Percentiles rank a stretch among this genome's conserved stretches.
phyloP scores from a whole-genome alignment of 768 basidiomycete species.

The Rhizopogon rudus region DNA sequence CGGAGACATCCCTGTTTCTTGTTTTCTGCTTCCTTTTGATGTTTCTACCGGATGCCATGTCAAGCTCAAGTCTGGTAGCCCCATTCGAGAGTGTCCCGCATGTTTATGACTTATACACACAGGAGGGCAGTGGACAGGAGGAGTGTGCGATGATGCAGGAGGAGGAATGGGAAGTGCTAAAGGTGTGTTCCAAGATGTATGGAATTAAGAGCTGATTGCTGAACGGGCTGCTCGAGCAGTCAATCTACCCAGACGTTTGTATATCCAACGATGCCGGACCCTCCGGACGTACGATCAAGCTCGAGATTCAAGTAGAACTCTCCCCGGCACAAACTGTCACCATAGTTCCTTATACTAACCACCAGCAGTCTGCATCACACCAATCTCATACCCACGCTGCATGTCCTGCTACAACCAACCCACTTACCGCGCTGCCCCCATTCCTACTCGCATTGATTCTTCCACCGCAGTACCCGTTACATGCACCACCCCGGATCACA shows the following conservation, averaged over 20 bases:
- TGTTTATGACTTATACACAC: not conserved
- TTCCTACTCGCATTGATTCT: conserved; percentile 52
- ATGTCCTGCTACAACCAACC: conserved; percentile 1
- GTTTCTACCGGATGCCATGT: not conserved
- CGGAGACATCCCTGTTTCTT: too few relatives aligned
- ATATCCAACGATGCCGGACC: conserved; percentile 37
- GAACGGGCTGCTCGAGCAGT: conserved; percentile 31
- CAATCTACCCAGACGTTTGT: conserved; percentile 72
- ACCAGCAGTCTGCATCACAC: not conserved
- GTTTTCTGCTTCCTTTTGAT: not conserved
- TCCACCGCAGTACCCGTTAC: conserved; percentile 51
- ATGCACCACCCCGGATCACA: conserved; percentile 46
- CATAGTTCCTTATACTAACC: conserved; percentile 20
- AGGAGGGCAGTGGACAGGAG: not conserved
- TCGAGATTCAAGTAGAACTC: conserved; percentile 66
- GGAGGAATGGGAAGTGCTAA: conserved; percentile 61
- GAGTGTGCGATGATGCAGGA: conserved; percentile 23
- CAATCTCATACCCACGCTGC: conserved; percentile 2
- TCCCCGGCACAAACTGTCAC: conserved; percentile 34
- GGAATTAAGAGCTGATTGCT: not conserved
- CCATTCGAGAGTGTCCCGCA: not conserved
- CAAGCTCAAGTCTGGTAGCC: not conserved
- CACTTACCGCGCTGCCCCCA: conserved; percentile 57
- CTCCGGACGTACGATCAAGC: conserved; percentile 37
- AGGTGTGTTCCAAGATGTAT: conserved; percentile 33